Evolutionary conservation across 768 basidiomycete species (phyloP).

Genomic region (Krasilnikovozyma curviuscula): DNA sequence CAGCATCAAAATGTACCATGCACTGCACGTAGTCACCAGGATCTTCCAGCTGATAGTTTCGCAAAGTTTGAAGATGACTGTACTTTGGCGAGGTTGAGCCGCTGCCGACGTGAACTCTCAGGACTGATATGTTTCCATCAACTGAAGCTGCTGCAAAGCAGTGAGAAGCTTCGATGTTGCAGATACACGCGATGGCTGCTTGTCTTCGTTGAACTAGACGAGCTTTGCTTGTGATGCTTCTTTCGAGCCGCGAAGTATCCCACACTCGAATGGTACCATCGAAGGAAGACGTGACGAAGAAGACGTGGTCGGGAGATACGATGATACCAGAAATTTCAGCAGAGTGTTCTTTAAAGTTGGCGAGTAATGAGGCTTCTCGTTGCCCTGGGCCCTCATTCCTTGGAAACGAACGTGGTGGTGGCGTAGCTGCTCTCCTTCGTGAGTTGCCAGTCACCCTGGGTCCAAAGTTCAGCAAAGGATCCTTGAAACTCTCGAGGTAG

Average conservation of each 20-base stretch:
- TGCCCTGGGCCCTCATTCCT: conserved; percentile 29
- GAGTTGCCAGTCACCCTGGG: conserved; percentile 66
- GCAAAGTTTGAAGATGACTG: conserved; percentile 19
- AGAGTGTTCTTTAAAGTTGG: conserved; percentile 50
- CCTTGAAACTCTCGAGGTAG: conserved; percentile 63
- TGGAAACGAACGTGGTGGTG: conserved; percentile 17
- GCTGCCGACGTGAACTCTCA: conserved; percentile 18
- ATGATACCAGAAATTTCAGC: conserved; percentile 60
- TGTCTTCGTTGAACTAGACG: conserved; percentile 32
- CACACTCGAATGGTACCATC: conserved; percentile 31
- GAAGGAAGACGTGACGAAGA: conserved; percentile 39
- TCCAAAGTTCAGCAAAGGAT: conserved; percentile 78
- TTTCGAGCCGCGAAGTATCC: conserved; percentile 64
- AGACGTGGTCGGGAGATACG: conserved; percentile 80
- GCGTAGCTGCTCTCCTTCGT: too few relatives aligned
- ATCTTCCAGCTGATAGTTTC: conserved; percentile 13
- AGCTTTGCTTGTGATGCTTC: conserved; percentile 71
- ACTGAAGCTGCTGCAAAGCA: conserved; percentile 11
- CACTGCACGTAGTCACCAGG: conserved; percentile 45
- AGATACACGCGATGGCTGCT: conserved; percentile 51
- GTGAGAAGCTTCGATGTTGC: conserved; percentile 29
- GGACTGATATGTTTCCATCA: conserved; percentile 12
- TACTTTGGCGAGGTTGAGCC: conserved; percentile 17
- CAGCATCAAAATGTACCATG: conserved; percentile 61
- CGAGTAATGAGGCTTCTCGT: conserved; percentile 60